Percentiles rank a stretch among this genome's conserved stretches.
Conservation (phyloP, 352 stramenopile species). For the Pythium dissotocum region DNA sequence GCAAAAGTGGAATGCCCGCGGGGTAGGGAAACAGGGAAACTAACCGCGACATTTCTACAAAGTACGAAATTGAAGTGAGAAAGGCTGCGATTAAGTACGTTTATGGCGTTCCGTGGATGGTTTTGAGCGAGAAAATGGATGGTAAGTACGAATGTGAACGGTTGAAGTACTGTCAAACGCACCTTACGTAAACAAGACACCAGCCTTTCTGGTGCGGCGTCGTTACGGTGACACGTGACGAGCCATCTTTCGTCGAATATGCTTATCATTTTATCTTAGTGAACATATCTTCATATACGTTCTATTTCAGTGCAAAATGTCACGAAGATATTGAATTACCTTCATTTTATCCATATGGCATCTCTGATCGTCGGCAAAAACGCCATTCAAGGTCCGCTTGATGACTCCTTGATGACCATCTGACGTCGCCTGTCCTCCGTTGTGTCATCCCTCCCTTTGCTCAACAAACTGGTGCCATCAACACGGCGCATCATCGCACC, state of each 20-base stretch:
- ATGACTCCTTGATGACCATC: not conserved
- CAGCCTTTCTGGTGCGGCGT: constrained; percentile 2
- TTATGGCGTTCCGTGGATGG: not conserved
- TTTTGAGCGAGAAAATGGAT: not conserved
- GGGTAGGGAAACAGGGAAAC: not conserved
- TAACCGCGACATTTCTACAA: not conserved
- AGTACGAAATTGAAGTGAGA: not conserved
- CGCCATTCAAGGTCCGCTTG: not conserved
- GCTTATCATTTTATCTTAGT: not conserved
- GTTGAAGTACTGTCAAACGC: constrained; percentile 13
- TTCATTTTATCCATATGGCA: not conserved
- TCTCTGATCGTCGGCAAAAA: not conserved
- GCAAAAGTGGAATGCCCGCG: not conserved
- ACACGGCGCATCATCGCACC: not conserved
- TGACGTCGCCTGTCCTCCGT: not conserved
- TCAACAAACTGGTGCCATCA: not conserved
- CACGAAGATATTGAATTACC: not conserved
- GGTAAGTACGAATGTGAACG: not conserved
- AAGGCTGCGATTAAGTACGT: not conserved
- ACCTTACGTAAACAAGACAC: constrained; percentile 6
- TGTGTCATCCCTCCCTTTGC: not conserved
- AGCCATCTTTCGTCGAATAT: not conserved
- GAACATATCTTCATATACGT: not conserved
- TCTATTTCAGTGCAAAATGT: not conserved
- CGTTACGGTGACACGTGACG: not conserved